Evolutionary conservation across 768 basidiomycete genomes (phyloP).

Genomic region (Daedalea quercina): DNA sequence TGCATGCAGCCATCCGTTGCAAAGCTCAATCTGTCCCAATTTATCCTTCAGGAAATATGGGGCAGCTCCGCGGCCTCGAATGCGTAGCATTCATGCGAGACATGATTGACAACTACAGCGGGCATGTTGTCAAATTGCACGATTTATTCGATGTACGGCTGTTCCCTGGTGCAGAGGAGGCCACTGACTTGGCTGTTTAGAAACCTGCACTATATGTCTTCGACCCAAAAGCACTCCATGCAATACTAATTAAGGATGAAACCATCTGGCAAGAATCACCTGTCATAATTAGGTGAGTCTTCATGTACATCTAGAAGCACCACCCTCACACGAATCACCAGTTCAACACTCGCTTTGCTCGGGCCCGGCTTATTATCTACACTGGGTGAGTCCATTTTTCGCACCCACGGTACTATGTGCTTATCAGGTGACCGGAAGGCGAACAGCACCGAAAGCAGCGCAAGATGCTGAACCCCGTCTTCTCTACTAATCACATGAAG

Average conservation of each 20-base stretch:
- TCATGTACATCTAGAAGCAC: not conserved
- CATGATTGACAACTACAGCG: slow-evolving; percentile 13
- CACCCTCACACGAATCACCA: not conserved
- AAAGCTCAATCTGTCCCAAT: too few relatives aligned
- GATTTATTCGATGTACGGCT: slow-evolving; percentile 16
- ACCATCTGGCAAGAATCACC: slow-evolving; percentile 6
- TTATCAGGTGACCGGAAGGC: slow-evolving; percentile 1
- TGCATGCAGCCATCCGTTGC: too few relatives aligned
- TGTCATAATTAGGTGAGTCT: slow-evolving; percentile 2
- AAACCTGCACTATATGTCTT: slow-evolving; percentile 29
- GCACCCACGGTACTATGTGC: not conserved
- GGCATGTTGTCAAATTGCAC: slow-evolving; percentile 9
- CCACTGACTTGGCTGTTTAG: slow-evolving; percentile 18
- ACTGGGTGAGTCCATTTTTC: not conserved
- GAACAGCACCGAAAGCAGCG: slow-evolving; percentile 12
- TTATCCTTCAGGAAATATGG: slow-evolving; percentile 13
- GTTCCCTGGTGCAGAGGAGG: not conserved
- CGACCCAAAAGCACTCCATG: slow-evolving; percentile 14
- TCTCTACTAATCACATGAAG: slow-evolving; percentile 12
- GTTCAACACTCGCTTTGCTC: not conserved
- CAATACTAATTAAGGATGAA: slow-evolving; percentile 14
- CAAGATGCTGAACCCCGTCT: slow-evolving; percentile 15
- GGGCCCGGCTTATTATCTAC: slow-evolving; percentile 15
- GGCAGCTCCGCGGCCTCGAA: slow-evolving; percentile 9
- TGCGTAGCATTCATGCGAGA: slow-evolving; percentile 13